Base-by-base conservation (phyloP, 2,329 filamentous ascomycete species). In the Bisporella sp. region DNA sequence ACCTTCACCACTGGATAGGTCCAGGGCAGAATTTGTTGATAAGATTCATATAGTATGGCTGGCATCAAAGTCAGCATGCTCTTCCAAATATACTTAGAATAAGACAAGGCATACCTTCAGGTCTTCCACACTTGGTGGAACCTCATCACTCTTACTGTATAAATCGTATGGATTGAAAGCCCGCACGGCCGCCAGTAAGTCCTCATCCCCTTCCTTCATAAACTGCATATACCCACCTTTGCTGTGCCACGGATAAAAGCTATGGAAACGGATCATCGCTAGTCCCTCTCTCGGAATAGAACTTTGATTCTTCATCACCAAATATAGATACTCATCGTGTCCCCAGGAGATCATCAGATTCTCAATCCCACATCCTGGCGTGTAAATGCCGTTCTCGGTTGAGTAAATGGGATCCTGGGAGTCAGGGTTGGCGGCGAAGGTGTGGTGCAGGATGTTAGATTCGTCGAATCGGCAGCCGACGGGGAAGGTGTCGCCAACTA, bases 261-360 rank as follows among this genome's bases (percentile, higher is more conserved):
- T 89, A 71, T 96, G 90, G 71, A 95, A 95, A 50, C 90, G 47
- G 66, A 96, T 93, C 88, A 96, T 95, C 54, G 89, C 90, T 8
- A 96, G 77, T 0, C 85, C 87, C 76, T 95, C 89, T 44, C 78
- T 76, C 0, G 90, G 90, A 41, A 96, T 76, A 0, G 74, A 85
- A 45, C 79, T 85, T 74, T 95, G 89, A 56, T 87, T 84, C 73
- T 89, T 90, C 69, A 87, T 82, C 54, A 95, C 84, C 63, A 89
- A 84, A 74, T 95, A 96, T 44, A 92, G 75, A 69, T 90, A 91
- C 72, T 92, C 87, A 66, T 92, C 87, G 67, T 92, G 87, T 43
- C 90, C 90, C 89, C 90, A 96, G 58, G 82, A 87, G 53, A 96
- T 77, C 85, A 95, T 91, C 59, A 95, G 74, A 60, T 91, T 92